These are phyloP conservation scores for Ustilago cynodontis DNA, from an alignment of 1,284 basidiomycete species.

Conservation along the genomic window DNA sequence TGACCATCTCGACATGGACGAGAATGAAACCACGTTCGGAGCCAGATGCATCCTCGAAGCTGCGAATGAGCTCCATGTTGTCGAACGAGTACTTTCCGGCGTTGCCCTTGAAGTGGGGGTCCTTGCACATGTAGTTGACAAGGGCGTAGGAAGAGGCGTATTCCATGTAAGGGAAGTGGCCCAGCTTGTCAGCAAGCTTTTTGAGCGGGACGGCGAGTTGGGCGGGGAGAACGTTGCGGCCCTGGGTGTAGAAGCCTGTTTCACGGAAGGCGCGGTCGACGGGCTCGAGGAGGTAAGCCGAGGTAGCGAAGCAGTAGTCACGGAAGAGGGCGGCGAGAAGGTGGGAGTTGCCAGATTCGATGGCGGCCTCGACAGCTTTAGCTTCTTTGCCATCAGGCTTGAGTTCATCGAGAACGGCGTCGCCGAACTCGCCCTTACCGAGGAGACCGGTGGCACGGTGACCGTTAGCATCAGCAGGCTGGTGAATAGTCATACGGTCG, in stretches of 20 bases:
- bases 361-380: slow-evolving; percentile 49
- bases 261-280: slow-evolving; percentile 54
- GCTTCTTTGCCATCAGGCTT: slow-evolving; percentile 35
- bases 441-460: slow-evolving; percentile 60
- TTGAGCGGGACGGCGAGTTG: slow-evolving; percentile 61
- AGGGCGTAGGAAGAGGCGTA: slow-evolving; percentile 64
- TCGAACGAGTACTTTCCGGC: slow-evolving; percentile 60
- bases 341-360: slow-evolving; percentile 43
- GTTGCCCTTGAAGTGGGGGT: slow-evolving; percentile 34
- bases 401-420: slow-evolving; percentile 60
- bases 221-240: slow-evolving; percentile 49
- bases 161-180: slow-evolving; percentile 65
- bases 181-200: slow-evolving; percentile 60
- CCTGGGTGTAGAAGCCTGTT: slow-evolving; percentile 60
- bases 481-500: slow-evolving; percentile 65
- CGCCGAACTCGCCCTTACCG: slow-evolving; percentile 61
- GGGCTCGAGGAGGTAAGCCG: slow-evolving; percentile 66
- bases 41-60: slow-evolving; percentile 62
- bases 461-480: slow-evolving; percentile 51
- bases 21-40: slow-evolving; percentile 63
- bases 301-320: slow-evolving; percentile 65
- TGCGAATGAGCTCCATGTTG: slow-evolving; percentile 65
- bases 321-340: slow-evolving; percentile 67
- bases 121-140: slow-evolving; percentile 57
- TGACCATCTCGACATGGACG: slow-evolving; percentile 66